These are phyloP conservation scores for Peribolospora kevripleyi DNA, from an alignment of 768 basidiomycete genomes.

Conservation along the genomic window DNA sequence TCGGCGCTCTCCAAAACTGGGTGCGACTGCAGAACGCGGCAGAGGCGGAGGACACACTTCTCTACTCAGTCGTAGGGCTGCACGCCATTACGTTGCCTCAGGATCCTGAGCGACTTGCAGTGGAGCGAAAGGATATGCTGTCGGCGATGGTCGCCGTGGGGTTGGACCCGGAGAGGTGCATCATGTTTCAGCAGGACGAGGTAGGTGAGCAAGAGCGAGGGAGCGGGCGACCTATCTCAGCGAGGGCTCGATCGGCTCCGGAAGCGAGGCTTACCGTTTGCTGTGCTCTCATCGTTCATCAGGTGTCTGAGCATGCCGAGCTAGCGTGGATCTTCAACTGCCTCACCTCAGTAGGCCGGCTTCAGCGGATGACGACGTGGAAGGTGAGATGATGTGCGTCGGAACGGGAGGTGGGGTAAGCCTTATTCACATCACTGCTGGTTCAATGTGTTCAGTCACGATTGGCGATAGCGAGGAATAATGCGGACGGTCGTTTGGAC, in stretches of 20 bases:
- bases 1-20: slow-evolving; percentile 80
- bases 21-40: slow-evolving; percentile 45
- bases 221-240: no score
- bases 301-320: slow-evolving; percentile 69
- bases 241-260: no score
- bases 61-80: slow-evolving; percentile 79
- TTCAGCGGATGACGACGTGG: slow-evolving; percentile 88
- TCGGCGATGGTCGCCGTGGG: slow-evolving; percentile 66
- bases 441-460: slow-evolving; percentile 32
- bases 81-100: slow-evolving; percentile 86
- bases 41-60: slow-evolving; percentile 33
- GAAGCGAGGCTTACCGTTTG: no score
- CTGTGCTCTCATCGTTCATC: slow-evolving; percentile 12
- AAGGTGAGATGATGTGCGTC: slow-evolving; percentile 32
- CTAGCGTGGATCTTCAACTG: slow-evolving; percentile 76
- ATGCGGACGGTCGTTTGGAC: slow-evolving; percentile 48
- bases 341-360: slow-evolving; percentile 51
- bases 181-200: slow-evolving; percentile 71
- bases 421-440: neutral
- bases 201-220: slow-evolving; percentile 21
- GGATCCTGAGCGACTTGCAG: slow-evolving; percentile 37
- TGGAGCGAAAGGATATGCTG: slow-evolving; percentile 48
- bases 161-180: slow-evolving; percentile 46
- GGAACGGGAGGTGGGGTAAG: no score
- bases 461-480: slow-evolving; percentile 46